Evolutionary conservation across 257 asterid genomes (phyloP).

Genomic region (Nicotiana obtusifolia): DNA sequence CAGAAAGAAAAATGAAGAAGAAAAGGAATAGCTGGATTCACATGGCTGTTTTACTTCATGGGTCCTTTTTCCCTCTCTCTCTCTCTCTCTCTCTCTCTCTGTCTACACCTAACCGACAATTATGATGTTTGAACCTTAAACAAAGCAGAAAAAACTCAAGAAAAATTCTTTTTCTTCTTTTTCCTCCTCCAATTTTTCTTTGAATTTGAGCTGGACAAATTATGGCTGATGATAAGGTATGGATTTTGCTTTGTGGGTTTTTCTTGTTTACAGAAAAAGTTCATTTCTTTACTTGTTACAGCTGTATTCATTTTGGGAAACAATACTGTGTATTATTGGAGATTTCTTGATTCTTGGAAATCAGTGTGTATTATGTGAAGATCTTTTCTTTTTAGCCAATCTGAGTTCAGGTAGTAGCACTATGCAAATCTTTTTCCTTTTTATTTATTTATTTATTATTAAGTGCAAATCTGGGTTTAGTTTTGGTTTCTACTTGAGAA

Average conservation of each 20-base stretch:
- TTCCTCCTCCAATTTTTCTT: background rate
- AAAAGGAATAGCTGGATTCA: slow-evolving; percentile 49
- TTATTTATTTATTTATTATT: background rate
- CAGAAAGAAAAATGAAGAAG: background rate
- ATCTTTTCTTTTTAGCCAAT: background rate
- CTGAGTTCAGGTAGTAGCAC: background rate
- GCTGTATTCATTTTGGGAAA: background rate
- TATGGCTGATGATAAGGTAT: slow-evolving; percentile 56
- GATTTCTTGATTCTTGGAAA: background rate
- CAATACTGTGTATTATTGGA: background rate
- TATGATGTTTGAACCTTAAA: slow-evolving; percentile 40
- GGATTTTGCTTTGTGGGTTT: background rate
- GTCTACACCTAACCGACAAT: slow-evolving; percentile 57
- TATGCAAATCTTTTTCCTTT: background rate
- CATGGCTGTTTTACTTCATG: slow-evolving; percentile 61
- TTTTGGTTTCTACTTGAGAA: background rate
- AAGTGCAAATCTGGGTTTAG: background rate
- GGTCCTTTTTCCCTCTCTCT: slow-evolving; percentile 22
- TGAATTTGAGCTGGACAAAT: slow-evolving; percentile 14
- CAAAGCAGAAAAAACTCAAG: slow-evolving; percentile 10
- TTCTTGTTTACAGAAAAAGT: background rate
- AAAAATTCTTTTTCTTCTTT: slow-evolving; percentile 6
- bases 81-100: slow-evolving; percentile 20
- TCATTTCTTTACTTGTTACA: background rate
- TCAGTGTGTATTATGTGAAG: background rate